These are phyloP conservation scores for Drechmeria coniospora DNA, from an alignment of 2,329 filamentous ascomycete genomes.

Conservation along the genomic window DNA sequence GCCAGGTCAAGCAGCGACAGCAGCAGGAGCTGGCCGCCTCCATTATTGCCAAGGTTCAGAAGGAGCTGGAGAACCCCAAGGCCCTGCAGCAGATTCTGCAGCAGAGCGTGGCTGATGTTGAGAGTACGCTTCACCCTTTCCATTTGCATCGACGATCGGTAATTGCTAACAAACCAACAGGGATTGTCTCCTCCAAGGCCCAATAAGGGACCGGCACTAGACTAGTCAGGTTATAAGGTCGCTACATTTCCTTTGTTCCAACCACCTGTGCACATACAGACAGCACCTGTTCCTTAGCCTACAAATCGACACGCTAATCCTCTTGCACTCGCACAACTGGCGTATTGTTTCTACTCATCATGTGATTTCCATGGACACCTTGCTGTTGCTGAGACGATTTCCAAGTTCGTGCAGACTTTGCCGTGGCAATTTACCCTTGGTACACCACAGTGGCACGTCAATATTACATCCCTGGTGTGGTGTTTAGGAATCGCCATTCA, in stretches of 20 bases:
- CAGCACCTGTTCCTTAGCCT: conserved; percentile 48
- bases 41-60: conserved; percentile 94
- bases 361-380: no score
- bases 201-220: conserved; percentile 35
- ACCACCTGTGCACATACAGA: conserved; percentile 34
- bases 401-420: no score
- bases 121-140: conserved; percentile 46
- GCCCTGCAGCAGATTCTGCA: conserved; percentile 92
- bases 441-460: no score
- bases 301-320: conserved; percentile 23
- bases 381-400: no score
- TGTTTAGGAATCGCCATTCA: no score
- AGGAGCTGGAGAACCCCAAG: conserved; percentile 98
- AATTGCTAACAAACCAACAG: conserved; percentile 26
- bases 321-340: no score
- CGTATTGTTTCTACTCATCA: no score
- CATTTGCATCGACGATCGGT: not conserved
- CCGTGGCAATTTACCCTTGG: no score
- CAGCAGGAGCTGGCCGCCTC: conserved; percentile 87
- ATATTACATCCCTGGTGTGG: no score
- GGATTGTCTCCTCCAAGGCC: conserved; percentile 47
- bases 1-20: conserved; percentile 97
- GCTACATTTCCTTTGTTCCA: conserved; percentile 35
- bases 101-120: conserved; percentile 90
- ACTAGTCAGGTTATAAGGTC: conserved; percentile 21